Evolutionary conservation across 2,329 filamentous ascomycete genomes (phyloP).

Genomic region (Plenodomus lindquistii): DNA sequence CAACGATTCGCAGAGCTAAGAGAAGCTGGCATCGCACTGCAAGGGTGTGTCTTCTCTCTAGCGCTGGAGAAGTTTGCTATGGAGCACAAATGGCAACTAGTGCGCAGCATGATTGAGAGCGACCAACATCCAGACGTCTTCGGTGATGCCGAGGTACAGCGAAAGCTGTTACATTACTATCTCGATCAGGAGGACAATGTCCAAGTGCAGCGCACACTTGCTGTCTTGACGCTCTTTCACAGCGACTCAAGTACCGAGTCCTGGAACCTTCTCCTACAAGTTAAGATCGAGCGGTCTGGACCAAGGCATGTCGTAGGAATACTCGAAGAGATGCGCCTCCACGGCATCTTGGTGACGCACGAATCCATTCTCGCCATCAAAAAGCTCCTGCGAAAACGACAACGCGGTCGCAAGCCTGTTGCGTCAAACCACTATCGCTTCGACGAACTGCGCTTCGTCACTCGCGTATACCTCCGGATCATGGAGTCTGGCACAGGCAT

Average conservation of each 20-base stretch:
- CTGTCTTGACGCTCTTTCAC: conserved; percentile 54
- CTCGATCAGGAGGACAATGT: conserved; percentile 55
- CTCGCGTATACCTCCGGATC: conserved; percentile 53
- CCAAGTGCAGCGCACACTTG: conserved; percentile 60
- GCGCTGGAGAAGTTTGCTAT: conserved; percentile 67
- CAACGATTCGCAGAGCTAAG: conserved; percentile 64
- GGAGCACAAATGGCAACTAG: conserved; percentile 57
- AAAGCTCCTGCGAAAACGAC: conserved; percentile 46
- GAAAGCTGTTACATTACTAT: conserved; percentile 57
- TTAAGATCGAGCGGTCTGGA: conserved; percentile 38
- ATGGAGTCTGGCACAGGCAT: conserved; percentile 49
- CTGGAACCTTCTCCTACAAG: conserved; percentile 55
- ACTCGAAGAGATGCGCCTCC: conserved; percentile 56
- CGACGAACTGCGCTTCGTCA: conserved; percentile 51
- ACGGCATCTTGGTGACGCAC: conserved; percentile 47
- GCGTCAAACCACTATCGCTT: conserved; percentile 11
- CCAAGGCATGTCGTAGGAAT: conserved; percentile 35
- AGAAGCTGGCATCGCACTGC: conserved; percentile 64
- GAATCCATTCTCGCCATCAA: conserved; percentile 50
- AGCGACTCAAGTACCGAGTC: conserved; percentile 42
- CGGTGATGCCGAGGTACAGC: conserved; percentile 60
- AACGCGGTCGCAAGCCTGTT: conserved; percentile 41
- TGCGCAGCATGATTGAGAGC: conserved; percentile 58
- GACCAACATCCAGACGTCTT: conserved; percentile 69
- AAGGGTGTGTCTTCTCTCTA: conserved; percentile 65